Base-by-base conservation (phyloP, 805 yeast species). In the Saturnispora galanensis region DNA sequence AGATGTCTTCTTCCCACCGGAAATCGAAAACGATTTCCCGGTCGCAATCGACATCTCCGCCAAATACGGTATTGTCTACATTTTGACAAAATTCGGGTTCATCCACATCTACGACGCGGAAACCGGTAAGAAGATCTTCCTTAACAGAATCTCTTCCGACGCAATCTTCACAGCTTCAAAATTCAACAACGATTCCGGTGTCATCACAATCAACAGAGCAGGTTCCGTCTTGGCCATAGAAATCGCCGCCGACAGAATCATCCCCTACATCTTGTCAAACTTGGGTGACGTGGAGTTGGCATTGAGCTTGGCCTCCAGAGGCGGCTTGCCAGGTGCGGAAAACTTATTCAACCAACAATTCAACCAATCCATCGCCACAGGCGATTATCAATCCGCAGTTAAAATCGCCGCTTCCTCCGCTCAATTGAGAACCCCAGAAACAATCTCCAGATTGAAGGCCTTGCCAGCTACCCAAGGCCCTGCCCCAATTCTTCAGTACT, bases 291-390 rank as follows among this genome's bases (percentile, higher is more conserved):
- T 90, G 30, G 74, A 82, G 17, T 71, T 93, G 56, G 98, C 97
- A 3, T 71, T 93, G 49, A 72, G 87, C 10, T 76, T 93, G 52
- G 94, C 97, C 26, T 77, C 96, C 3, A 84, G 97, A 65, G 97
- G 96, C 59, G 96, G 96, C 1, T 77, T 93, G 58, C 93, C 96
- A 36, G 99, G 99, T 53, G 98, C 97, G 40, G 99, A 93, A 63
- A 81, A 79, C 57, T 73, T 93, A 51, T 89, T 93, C 66, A 68
- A 74, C 48, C 95, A 88, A 66, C 97, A 90, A 67, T 93, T 93
- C 68, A 94, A 88, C 58, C 79, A 80, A 62, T 74, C 81, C 56
- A 72, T 93, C 56, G 76, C 78, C 52, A 79, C 79, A 54, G 96
- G 96, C 54, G 93, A 88, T 62, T 93, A 88, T 60, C 72, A 79